A percentile compares a stretch with the other conserved stretches of the same genome.
Conservation (phyloP, 331 rosid genomes). For the Malus hybrid region DNA sequence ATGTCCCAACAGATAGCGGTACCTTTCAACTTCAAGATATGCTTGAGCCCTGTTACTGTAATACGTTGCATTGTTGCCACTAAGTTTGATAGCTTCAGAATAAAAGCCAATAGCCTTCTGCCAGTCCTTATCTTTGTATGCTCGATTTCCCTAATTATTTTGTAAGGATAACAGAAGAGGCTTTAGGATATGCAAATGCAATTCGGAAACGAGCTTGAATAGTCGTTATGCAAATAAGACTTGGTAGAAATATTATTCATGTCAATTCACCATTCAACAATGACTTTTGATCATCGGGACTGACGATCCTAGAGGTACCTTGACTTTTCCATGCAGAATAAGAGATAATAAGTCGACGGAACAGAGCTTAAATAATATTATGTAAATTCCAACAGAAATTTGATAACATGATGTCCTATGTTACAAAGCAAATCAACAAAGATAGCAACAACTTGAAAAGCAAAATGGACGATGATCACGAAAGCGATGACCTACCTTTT, state of each 20-base stretch:
- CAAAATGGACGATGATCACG: background rate
- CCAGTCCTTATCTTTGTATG: constrained; percentile 86
- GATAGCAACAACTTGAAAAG: background rate
- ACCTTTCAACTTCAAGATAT: constrained; percentile 80
- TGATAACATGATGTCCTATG: background rate
- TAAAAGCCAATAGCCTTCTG: constrained; percentile 84
- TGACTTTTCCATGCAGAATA: too few relatives aligned
- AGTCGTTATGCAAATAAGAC: background rate
- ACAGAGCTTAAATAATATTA: too few relatives aligned
- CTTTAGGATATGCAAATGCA: constrained; percentile 8
- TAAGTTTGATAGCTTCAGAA: constrained; percentile 86
- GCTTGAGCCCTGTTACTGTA: constrained; percentile 94
- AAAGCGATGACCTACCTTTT: constrained; percentile 44
- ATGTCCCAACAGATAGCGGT: constrained; percentile 8
- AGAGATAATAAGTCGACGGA: too few relatives aligned
- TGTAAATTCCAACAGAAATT: background rate
- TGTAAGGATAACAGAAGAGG: constrained; percentile 2
- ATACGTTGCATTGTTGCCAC: constrained; percentile 69
- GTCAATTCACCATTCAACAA: background rate
- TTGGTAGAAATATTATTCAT: background rate
- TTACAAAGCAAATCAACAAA: background rate
- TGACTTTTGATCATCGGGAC: too few relatives aligned
- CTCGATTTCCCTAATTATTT: constrained; percentile 76
- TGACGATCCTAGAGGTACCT: too few relatives aligned
- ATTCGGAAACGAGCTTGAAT: background rate